These are phyloP conservation scores for Panus rudis DNA, from an alignment of 768 basidiomycete species.

Conservation along the genomic window DNA sequence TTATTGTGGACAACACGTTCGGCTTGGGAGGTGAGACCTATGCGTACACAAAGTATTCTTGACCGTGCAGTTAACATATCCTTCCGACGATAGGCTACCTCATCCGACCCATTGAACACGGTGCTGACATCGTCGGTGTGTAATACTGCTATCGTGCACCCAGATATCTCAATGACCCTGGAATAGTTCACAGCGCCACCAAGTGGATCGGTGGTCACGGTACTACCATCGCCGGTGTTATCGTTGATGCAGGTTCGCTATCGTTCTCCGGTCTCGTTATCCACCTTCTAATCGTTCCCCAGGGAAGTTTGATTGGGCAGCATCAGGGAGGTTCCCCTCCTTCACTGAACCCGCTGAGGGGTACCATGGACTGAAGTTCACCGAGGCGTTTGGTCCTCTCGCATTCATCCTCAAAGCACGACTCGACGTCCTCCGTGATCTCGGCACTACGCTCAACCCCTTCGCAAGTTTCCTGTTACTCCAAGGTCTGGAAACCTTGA, in stretches of 20 bases:
- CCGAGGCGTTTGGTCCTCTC: conserved; percentile 55
- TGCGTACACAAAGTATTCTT: too few species aligned
- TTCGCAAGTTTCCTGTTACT: conserved; percentile 70
- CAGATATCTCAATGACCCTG: not conserved
- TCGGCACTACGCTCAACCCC: conserved; percentile 62
- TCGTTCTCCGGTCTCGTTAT: conserved; percentile 2
- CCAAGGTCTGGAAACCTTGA: conserved; percentile 76
- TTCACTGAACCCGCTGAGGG: conserved; percentile 73
- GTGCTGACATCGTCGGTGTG: conserved; percentile 71
- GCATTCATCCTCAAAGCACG: conserved; percentile 68
- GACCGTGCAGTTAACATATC: too few species aligned
- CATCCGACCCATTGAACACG: conserved; percentile 60
- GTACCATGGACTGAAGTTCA: conserved; percentile 65
- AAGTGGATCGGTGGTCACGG: conserved; percentile 86
- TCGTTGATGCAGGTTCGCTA: conserved; percentile 58
- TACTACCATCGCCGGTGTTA: conserved; percentile 70
- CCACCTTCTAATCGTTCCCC: conserved; percentile 4
- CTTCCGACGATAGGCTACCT: conserved; percentile 38
- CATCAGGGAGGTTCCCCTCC: conserved; percentile 61
- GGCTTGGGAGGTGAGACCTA: conserved; percentile 49
- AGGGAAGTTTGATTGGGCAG: conserved; percentile 71
- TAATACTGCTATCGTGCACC: not conserved
- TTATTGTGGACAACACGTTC: conserved; percentile 79
- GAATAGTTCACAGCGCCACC: conserved; percentile 63
- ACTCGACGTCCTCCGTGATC: conserved; percentile 54